Base-by-base conservation (phyloP, 1,284 basidiomycete genomes). In the Marasmius sp. region DNA sequence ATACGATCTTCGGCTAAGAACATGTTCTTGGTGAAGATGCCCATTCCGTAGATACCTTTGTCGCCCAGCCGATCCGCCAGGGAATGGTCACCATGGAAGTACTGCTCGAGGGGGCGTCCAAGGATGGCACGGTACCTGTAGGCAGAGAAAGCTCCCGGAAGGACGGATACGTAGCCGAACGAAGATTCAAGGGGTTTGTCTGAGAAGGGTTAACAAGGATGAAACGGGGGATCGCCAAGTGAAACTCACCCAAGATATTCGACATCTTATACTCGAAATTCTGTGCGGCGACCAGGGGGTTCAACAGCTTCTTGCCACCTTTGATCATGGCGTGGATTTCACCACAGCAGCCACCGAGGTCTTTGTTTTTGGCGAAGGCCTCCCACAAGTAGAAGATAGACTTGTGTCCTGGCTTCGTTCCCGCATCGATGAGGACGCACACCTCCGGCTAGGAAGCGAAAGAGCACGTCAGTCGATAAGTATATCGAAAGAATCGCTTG, bases 181-280 rank as follows among this genome's bases (percentile, higher is more conserved):
- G 88, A 90, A 69, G 92, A 95, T 76, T 98, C 95, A 51, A 97
- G 81, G 2, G 95, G 95, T 74, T 97, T 95, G 72, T 95, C 93
- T 89, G n/a, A 27, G 36, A 6, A 27, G 61, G 64, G 52, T 48
- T 67, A 60, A 34, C 16, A 61, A 38, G 8, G 92, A 91, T 90
- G 68, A 93, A 92, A 39, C 18, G 37, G 6, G 60, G 33, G 18
- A 41, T 41, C 11, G 34, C 18, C 18, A 54, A 37, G 16, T 11
- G 11, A n/a, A 49, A 64, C 76, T 68, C 76, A 86, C 92, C 93
- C 27, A 96, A 81, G 69, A 97, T 96, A 75, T 96, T 96, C 41
- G 92, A 94, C 92, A 96, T 95, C 79, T 94, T 98, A 80, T 98
- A 98, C 77, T 98, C 97, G 70, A 98, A 98, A 77, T 98, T 98